Percentiles rank a stretch among this genome's conserved stretches.
phyloP scores from a whole-genome alignment of 164 flowering plant species.

The Aristolochia fimbriata region DNA sequence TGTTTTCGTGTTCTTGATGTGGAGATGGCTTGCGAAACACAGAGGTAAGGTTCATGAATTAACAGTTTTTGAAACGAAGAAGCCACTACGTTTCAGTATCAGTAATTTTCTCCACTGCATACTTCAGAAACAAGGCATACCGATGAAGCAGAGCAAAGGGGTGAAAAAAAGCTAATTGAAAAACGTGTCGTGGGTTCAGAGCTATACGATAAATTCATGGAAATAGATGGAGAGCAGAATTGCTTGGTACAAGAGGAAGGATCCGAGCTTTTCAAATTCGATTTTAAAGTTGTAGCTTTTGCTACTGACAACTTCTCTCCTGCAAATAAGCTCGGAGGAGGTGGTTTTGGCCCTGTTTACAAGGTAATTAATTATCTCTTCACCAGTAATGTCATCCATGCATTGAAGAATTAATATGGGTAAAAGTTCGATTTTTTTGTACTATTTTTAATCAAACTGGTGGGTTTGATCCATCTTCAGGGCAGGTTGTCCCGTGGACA shows the following conservation, averaged over 20 bases:
- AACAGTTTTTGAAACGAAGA: not conserved
- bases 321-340: slow-evolving; percentile 16
- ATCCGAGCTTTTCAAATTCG: not conserved
- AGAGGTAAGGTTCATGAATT: not conserved
- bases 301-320: slow-evolving; percentile 13
- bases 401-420: no score
- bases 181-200: not conserved
- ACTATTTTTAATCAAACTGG: no score
- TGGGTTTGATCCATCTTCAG: no score
- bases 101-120: not conserved
- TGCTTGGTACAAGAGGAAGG: not conserved
- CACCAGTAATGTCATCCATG: no score
- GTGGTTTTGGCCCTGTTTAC: slow-evolving; percentile 16
- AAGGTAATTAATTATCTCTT: no score
- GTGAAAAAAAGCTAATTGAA: not conserved
- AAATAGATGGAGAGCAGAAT: no score
- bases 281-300: slow-evolving; percentile 3
- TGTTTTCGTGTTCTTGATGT: not conserved
- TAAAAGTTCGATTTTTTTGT: no score
- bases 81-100: no score
- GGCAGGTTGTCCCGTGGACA: no score
- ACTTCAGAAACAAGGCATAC: not conserved
- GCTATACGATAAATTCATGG: no score
- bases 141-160: not conserved
- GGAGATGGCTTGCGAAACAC: not conserved